Conservation (phyloP, 1,284 basidiomycete species). For the Tylopilus sp. region DNA sequence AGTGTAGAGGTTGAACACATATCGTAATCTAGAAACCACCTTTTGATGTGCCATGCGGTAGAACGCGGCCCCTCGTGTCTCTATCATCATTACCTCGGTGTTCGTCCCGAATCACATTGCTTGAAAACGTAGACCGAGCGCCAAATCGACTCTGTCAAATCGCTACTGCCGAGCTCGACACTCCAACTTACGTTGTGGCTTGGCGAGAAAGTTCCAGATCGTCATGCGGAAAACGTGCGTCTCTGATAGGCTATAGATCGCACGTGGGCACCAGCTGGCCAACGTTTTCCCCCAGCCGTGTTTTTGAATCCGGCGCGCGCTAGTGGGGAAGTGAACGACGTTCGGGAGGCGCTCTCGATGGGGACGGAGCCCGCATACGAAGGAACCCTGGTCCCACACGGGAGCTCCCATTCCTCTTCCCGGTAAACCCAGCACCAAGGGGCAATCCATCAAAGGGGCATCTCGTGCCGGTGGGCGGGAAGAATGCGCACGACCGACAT, state of each 20-base stretch:
- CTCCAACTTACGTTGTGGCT: too few species aligned
- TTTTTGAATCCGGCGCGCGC: background rate
- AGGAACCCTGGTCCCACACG: background rate
- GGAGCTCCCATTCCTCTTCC: background rate
- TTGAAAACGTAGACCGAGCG: background rate
- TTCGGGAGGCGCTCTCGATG: background rate
- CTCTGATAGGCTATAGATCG: background rate
- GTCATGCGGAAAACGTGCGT: background rate
- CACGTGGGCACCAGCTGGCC: background rate
- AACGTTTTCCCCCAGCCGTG: background rate
- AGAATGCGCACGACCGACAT: too few species aligned
- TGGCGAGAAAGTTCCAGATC: background rate
- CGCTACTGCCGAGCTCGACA: too few species aligned
- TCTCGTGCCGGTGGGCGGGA: too few species aligned
- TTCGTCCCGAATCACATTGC: background rate
- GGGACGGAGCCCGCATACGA: background rate
- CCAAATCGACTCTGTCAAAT: background rate
- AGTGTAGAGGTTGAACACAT: slow-evolving; percentile 4
- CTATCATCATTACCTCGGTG: slow-evolving; percentile 14
- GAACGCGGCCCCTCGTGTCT: slow-evolving; percentile 1
- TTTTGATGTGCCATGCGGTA: slow-evolving; percentile 1
- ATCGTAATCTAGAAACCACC: slow-evolving; percentile 10
- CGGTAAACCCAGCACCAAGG: background rate
- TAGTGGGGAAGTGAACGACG: background rate
- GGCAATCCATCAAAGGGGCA: too few species aligned